A percentile compares a stretch with the other conserved stretches of the same genome.
Conservation (phyloP, 768 basidiomycete species). For the Tephrocybe sp. region DNA sequence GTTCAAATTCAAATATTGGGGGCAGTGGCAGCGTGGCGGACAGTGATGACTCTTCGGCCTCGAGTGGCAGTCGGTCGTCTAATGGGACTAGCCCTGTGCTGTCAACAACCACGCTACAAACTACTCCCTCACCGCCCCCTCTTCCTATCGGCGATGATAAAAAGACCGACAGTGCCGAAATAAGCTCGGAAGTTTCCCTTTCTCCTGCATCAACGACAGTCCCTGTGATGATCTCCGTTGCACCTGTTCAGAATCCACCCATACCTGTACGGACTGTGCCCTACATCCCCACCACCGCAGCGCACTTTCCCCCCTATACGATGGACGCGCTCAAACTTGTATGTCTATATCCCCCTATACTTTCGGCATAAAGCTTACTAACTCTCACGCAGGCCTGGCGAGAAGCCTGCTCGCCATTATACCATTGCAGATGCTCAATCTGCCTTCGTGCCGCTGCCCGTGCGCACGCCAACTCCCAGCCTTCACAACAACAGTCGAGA, state of each 20-base stretch:
- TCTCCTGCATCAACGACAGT: constrained; percentile 8
- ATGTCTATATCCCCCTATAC: constrained; percentile 26
- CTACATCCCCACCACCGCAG: constrained; percentile 57
- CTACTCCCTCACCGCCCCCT: constrained; percentile 78
- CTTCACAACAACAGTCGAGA: not conserved
- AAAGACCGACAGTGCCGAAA: constrained; percentile 36
- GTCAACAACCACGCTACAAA: constrained; percentile 72
- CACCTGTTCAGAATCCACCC: constrained; percentile 65
- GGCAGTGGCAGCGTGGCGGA: constrained; percentile 29
- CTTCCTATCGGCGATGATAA: constrained; percentile 27
- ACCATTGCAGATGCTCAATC: constrained; percentile 71
- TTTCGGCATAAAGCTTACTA: constrained; percentile 9
- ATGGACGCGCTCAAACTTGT: constrained; percentile 59
- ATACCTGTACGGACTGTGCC: constrained; percentile 66
- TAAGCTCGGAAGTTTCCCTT: constrained; percentile 18
- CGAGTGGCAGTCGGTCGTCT: constrained; percentile 51
- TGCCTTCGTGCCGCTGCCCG: constrained; percentile 66
- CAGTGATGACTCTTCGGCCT: constrained; percentile 46
- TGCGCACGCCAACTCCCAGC: constrained; percentile 37
- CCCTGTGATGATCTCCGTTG: constrained; percentile 40
- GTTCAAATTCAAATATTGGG: constrained; percentile 11
- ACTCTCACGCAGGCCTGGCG: constrained; percentile 57
- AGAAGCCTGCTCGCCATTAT: constrained; percentile 70
- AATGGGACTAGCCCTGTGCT: constrained; percentile 67
- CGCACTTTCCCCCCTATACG: constrained; percentile 57